Base-by-base conservation (phyloP, 106 monocot species). In the Posidonia australis region DNA sequence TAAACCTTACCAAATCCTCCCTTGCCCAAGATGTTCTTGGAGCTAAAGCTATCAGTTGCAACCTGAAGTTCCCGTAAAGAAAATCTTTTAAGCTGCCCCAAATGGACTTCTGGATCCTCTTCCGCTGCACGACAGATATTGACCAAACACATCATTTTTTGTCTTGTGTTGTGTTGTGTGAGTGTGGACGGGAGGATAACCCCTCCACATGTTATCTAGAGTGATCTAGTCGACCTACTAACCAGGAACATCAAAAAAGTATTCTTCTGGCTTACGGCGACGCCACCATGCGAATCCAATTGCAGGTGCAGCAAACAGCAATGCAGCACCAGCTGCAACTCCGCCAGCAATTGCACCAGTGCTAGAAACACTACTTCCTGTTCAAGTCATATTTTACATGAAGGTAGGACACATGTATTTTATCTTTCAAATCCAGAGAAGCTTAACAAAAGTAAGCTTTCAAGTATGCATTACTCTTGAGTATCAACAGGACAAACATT, bases 1-100 rank as follows among this genome's bases (percentile, higher is more conserved):
- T 85, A 85, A 6, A 85, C 85, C 26, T 85, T 85, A 55, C 85
- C 85, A 70, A 85, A 85, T 11, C 85, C 85, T 6, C 85, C 85
- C 46, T 81, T 78, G 5, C 85, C 85, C 51, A 85, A 45, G 56
- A 85, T 81, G 75, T 85, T 78, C 67, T 85, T 85, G 25, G 76
- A 77, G 60, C 80, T 84, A 80, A 84, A 84, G 47, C 70, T 55
- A 75, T 84, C 84, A 27, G 84, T 84, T 26, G 85, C 85, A 58
- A 85, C 85, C 62, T 85, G 85, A 54, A 85, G 72, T 62, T 85
- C 85, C 63, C 78, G 45, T 10, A 85, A 68, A 24, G 85, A 85
- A 65, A 85, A 85, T 41, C 81, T 69, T 69, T 85, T 85, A 26
- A 85, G 85, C 70, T 85, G 85, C 20, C 85, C 85, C 22, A 85